A percentile compares a stretch with the other conserved stretches of the same genome.
Conservation (phyloP, 139 green algal genomes). For the Yamagishiella unicocca region DNA sequence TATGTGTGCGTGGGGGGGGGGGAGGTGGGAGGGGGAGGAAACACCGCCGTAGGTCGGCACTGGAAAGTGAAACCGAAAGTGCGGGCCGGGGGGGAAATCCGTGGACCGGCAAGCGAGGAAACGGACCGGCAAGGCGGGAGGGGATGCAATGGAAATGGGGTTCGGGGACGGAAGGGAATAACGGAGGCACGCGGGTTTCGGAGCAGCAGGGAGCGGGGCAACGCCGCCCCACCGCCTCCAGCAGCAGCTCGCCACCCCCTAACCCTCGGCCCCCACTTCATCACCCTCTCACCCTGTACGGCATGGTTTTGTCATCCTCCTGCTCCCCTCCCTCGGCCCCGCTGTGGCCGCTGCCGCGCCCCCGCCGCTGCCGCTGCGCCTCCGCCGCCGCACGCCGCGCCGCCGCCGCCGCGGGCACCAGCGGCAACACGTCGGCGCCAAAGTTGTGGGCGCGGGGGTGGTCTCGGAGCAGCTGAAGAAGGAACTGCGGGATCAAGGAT, state of each 20-base stretch:
- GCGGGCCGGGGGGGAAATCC: too few relatives aligned
- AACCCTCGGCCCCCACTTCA: too few relatives aligned
- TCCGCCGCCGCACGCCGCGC: slow-evolving; percentile 29
- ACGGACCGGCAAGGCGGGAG: too few relatives aligned
- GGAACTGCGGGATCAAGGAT: slow-evolving; percentile 35
- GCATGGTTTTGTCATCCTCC: neutral
- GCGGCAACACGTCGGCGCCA: slow-evolving; percentile 93
- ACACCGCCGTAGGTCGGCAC: too few relatives aligned
- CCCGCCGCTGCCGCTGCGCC: slow-evolving; percentile 2
- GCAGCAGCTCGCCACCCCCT: too few relatives aligned
- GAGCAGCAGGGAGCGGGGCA: too few relatives aligned
- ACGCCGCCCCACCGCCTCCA: too few relatives aligned
- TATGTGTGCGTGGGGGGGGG: neutral
- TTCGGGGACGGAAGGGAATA: neutral
- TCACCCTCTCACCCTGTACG: neutral
- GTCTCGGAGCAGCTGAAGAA: slow-evolving; percentile 79
- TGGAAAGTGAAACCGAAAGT: too few relatives aligned
- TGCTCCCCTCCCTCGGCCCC: neutral
- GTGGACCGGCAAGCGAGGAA: too few relatives aligned
- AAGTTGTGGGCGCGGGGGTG: slow-evolving; percentile 86
- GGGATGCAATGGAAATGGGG: neutral
- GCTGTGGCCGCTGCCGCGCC: neutral
- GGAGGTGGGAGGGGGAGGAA: neutral
- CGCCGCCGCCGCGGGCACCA: slow-evolving; percentile 38
- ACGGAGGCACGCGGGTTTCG: too few relatives aligned